Evolutionary conservation across 441 rosid species (phyloP), one percentile per base, ranked within the genome.

Genomic region (Sinapis alba): DNA sequence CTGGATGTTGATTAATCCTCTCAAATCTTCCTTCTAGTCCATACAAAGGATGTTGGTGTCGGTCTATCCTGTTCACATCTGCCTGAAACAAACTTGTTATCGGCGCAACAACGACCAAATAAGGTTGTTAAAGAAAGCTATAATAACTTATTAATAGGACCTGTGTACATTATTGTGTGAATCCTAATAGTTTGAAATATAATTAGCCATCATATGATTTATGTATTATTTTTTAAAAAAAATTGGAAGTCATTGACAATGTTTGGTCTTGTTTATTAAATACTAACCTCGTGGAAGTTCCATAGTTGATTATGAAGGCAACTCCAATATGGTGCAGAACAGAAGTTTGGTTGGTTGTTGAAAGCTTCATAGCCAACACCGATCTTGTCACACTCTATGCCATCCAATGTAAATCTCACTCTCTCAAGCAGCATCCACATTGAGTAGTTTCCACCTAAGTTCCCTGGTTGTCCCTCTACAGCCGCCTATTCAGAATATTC

Each of bases 341-440:
- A 96, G 77, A 96, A 91, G 72, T 81, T 81, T 24, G 98, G 96
- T 85, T 93, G 99, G 73, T 78, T 83, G 28, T 84, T 90, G 73
- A 89, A 96, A 81, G 97, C 96, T 83, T 91, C 99, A 70, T 89
- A 96, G 69, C 84, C 76, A 76, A 93, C 86, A 26, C 99, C 99
- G 16, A 91, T 90, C 84, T 91, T 93, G 73, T 96, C 87, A 83
- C 98, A 96, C 70, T 93, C 96, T 38, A 89, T 24, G 57, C 97
- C 97, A 81, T 93, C 99, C 53, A 93, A 82, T 43, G 99, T 91
- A 82, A 95, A 95, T 57, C 99, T 86, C 72, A 88, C 86, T 83
- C 96, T 90, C 87, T 95, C 99, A 77, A 96, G 97, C 24, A 91
- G 85, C 99, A 96, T 91, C 99, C 99, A 96, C 98, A 90, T 89